Evolutionary conservation across 768 basidiomycete species (phyloP), one percentile per base, ranked within the genome.

Genomic region (Lentinula guzmanii): DNA sequence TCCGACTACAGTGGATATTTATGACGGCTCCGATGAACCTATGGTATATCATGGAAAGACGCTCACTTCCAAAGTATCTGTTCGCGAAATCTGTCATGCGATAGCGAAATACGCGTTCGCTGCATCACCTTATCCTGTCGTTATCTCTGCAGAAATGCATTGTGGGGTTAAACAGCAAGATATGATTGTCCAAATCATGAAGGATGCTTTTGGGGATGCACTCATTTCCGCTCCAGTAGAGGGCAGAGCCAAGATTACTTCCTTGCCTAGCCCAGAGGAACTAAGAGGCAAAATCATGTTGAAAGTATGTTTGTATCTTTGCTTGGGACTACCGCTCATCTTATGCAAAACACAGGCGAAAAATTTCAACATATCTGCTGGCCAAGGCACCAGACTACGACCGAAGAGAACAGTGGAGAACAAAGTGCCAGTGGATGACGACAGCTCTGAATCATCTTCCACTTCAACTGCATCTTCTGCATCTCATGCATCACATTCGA

Each of bases 131-230:
- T 97, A 94, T 68, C 95, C 95, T 1, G 78, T 98, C 69, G 86
- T 98, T 67, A 89, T 98, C 60, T 95, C 93, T 2, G 91, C 94
- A 11, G 95, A 98, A 75, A 82, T 95, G 1, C 95, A 96, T 68
- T 96, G 93, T 70, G 77, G 82, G 0, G 59, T 93, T 15, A 72
- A 78, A 33, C 91, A 95, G 70, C 95, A 98, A 71, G 89, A 91
- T 42, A 79, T 80, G 70, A 79, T 97, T 10, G 94, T 85, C 0
- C 68, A 79, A 2, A 93, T 95, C 67, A 85, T 98, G 85, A 84
- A 45, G 0, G 74, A 77, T 45, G 74, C 72, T 0, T 82, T 82
- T 62, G 81, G 80, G 2, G 76, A 78, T 48, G 65, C 70, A 4
- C 68, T 83, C 1, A 65, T 83, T 13, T 68, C 71, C 31, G 76